Base-by-base conservation (phyloP, 305 asterid species). In the Striga hermonthica region DNA sequence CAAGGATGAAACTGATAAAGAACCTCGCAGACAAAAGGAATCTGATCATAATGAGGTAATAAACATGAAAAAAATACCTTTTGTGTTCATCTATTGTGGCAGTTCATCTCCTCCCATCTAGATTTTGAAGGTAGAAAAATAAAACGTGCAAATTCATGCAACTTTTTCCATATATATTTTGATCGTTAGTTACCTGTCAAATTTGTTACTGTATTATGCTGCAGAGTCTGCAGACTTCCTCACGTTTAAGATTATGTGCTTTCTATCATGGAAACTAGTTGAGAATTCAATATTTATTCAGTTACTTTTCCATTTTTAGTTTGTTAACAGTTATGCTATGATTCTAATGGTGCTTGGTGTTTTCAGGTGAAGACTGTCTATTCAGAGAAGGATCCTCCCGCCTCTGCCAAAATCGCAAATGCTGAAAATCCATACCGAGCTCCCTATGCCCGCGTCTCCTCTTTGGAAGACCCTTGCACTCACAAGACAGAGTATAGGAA, bases 381-480 rank as follows among this genome's bases (percentile, higher is more conserved):
- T 60, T 64, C 75, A 9, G 80, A 77, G 64, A 75, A 69, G 81
- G 87, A 77, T 69, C 71, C 83, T 57, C 78, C 78, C 63, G 74
- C 73, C 74, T 40, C 49, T 43, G 60, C 62, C 53, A 55, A 69
- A 69, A 60, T 6, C 50, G 69, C 68, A 36, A 58, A 76, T 45
- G 69, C 78, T 41, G 85, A 75, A 74, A 82, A 80, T 77, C 71
- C 82, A 53, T 83, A 84, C 69, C 68, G 47, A 61, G 94, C 87
- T 67, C 90, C 95, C 35, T 54, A 80, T 79, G 98, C 94, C 65
- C 89, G 84, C 31, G 72, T 66, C 65, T 81, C 98, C 65, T 89
- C 98, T 52, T 49, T 82, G 74, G 95, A 84, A 79, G 90, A 80
- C 77, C 84, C 84, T 69, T 76, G 78, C 77, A 77, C 88, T 66